These are phyloP conservation scores for Trichophaea hybrida DNA, from an alignment of 2,329 filamentous ascomycete species.

Conservation along the genomic window DNA sequence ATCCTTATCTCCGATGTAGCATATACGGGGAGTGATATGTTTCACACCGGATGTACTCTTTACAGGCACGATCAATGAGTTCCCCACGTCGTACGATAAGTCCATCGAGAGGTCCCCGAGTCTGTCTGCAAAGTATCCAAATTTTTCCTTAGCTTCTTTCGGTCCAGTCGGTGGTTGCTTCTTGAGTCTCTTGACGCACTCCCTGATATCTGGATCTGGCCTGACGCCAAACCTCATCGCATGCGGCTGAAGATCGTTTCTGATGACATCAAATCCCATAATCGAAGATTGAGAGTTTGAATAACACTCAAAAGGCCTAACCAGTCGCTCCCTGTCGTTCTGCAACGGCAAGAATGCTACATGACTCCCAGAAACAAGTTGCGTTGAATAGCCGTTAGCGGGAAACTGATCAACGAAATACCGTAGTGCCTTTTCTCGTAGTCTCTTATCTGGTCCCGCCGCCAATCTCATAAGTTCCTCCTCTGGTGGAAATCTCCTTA, in stretches of 20 bases:
- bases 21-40: slow-evolving; percentile 54
- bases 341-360: slow-evolving; percentile 31
- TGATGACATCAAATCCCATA: slow-evolving; percentile 67
- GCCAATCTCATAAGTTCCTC: slow-evolving; percentile 67
- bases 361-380: slow-evolving; percentile 4
- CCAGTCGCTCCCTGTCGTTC: slow-evolving; percentile 38
- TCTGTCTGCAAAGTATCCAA: slow-evolving; percentile 69
- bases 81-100: slow-evolving; percentile 45
- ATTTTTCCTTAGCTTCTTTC: slow-evolving; percentile 54
- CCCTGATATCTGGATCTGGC: slow-evolving; percentile 61
- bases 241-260: slow-evolving; percentile 61
- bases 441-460: slow-evolving; percentile 38
- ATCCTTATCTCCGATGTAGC: slow-evolving; percentile 55
- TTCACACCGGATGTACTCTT: slow-evolving; percentile 31
- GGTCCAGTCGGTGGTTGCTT: slow-evolving; percentile 54
- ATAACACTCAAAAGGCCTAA: slow-evolving; percentile 63
- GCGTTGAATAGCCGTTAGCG: slow-evolving; percentile 51
- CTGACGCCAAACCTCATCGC: slow-evolving; percentile 74
- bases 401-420: slow-evolving; percentile 76
- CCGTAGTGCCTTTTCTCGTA: slow-evolving; percentile 56
- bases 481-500: slow-evolving; percentile 56
- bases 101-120: slow-evolving; percentile 55
- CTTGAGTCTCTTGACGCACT: slow-evolving; percentile 61
- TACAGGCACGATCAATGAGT: slow-evolving; percentile 60
- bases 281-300: slow-evolving; percentile 62